phyloP scores from a whole-genome alignment of 176 grass and related monocot species.

The Stipa capillata region DNA sequence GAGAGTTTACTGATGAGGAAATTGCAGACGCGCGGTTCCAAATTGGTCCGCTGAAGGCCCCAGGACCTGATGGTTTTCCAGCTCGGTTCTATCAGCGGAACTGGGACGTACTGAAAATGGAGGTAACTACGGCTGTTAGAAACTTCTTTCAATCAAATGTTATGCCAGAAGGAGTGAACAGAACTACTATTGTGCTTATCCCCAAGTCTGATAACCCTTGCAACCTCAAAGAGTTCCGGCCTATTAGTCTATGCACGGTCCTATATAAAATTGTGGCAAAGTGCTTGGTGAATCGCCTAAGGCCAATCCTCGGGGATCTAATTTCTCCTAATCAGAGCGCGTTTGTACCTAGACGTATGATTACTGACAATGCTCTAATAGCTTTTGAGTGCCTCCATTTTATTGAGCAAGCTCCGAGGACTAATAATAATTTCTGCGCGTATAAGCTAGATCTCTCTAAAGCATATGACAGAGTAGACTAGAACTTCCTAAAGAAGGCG shows the following conservation, averaged over 20 bases:
- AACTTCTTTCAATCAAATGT: neutral
- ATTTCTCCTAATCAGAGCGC: neutral
- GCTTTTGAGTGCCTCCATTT: neutral
- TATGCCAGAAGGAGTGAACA: neutral
- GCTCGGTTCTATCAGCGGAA: neutral
- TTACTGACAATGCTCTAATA: neutral
- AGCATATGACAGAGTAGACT: too few relatives aligned
- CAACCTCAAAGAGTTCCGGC: neutral
- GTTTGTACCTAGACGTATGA: neutral
- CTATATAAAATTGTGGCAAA: neutral
- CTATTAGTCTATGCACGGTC: neutral
- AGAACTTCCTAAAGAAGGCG: too few relatives aligned
- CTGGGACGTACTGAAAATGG: neutral
- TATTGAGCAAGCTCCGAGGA: neutral
- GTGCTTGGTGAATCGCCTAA: neutral
- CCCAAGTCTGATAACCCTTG: neutral
- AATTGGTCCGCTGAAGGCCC: neutral
- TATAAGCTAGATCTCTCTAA: too few relatives aligned
- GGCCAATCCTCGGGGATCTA: neutral
- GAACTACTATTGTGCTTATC: neutral
- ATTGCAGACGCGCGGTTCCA: neutral
- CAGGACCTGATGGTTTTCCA: neutral
- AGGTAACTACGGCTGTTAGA: neutral
- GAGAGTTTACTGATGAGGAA: neutral
- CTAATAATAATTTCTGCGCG: too few relatives aligned